Evolutionary conservation across 2,329 filamentous ascomycete genomes (phyloP).

Genomic region (Xylaria hypoxylon): DNA sequence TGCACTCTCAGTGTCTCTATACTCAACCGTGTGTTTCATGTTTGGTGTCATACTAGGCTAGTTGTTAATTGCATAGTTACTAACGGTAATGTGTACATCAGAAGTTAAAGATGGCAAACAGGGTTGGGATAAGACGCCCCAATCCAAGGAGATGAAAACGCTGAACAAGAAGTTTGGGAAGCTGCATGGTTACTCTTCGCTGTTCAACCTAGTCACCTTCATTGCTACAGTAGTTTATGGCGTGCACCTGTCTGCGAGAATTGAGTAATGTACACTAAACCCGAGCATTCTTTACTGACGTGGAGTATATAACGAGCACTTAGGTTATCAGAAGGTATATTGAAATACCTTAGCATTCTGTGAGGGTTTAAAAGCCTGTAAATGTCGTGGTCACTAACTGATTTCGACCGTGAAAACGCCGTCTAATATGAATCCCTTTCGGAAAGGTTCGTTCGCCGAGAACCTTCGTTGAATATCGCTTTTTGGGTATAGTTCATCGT

Average conservation of each 20-base stretch:
- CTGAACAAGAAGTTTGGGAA: slow-evolving; percentile 83
- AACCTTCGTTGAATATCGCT: neutral
- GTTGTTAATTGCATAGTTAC: slow-evolving; percentile 20
- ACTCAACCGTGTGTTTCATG: slow-evolving; percentile 7
- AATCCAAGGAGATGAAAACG: slow-evolving; percentile 84
- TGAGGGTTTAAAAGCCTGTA: neutral
- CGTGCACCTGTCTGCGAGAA: slow-evolving; percentile 73
- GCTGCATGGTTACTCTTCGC: slow-evolving; percentile 83
- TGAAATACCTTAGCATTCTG: neutral
- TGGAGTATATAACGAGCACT: slow-evolving; percentile 1
- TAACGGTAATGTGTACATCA: slow-evolving; percentile 47
- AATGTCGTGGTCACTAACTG: neutral
- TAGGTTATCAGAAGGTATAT: neutral
- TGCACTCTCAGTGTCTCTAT: neutral
- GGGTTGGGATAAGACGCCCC: slow-evolving; percentile 80
- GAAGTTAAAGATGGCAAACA: slow-evolving; percentile 92
- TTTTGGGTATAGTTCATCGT: slow-evolving; percentile 8
- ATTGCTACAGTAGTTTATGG: slow-evolving; percentile 81
- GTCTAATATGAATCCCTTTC: slow-evolving; percentile 5
- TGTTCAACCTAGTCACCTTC: slow-evolving; percentile 80
- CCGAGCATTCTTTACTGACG: neutral
- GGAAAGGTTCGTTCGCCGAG: neutral
- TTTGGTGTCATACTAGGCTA: neutral
- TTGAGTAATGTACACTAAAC: slow-evolving; percentile 56
- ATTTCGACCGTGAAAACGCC: neutral